Percentiles rank a stretch among this genome's conserved stretches.
Evolutionary conservation across 108 stramenopile species (phyloP).

Genomic region (Pseudonitzschia delicatissima): DNA sequence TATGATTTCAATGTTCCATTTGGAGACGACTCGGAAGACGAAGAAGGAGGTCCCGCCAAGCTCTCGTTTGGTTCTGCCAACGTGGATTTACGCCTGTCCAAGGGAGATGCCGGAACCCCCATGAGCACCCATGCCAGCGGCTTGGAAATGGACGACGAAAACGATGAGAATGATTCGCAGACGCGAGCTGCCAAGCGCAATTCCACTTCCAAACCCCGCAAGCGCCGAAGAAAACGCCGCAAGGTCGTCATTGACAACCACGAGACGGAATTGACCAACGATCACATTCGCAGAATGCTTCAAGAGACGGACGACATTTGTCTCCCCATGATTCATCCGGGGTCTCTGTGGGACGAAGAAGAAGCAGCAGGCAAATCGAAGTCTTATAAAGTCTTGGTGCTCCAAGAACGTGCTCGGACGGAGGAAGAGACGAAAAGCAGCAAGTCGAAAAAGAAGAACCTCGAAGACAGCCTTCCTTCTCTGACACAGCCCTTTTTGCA

Average conservation of each 20-base stretch:
- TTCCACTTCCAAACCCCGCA: constrained; percentile 20
- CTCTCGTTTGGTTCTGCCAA: constrained; percentile 34
- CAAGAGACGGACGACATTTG: constrained; percentile 70
- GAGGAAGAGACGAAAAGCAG: not conserved
- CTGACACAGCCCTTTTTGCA: constrained; percentile 74
- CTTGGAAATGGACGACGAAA: constrained; percentile 10
- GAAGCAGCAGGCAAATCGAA: not conserved
- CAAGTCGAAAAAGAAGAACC: not conserved
- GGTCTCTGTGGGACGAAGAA: constrained; percentile 48
- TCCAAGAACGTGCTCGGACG: not conserved
- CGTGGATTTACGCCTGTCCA: constrained; percentile 37
- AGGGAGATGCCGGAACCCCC: not conserved
- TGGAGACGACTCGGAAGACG: constrained; percentile 39
- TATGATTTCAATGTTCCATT: constrained; percentile 43
- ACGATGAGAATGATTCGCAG: constrained; percentile 5
- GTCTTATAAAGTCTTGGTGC: not conserved
- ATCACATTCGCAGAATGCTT: constrained; percentile 77
- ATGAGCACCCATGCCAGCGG: not conserved
- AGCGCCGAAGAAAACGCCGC: constrained; percentile 69
- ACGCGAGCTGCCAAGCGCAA: constrained; percentile 7
- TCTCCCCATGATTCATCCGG: constrained; percentile 51
- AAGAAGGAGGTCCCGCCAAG: not conserved
- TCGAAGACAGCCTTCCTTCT: not conserved
- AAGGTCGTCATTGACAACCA: constrained; percentile 85
- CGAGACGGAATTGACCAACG: constrained; percentile 69